A percentile compares a stretch with the other conserved stretches of the same genome.
These are phyloP conservation scores for Ogataea nakhonphanomensis DNA, from an alignment of 805 yeast genomes.

Conservation along the genomic window DNA sequence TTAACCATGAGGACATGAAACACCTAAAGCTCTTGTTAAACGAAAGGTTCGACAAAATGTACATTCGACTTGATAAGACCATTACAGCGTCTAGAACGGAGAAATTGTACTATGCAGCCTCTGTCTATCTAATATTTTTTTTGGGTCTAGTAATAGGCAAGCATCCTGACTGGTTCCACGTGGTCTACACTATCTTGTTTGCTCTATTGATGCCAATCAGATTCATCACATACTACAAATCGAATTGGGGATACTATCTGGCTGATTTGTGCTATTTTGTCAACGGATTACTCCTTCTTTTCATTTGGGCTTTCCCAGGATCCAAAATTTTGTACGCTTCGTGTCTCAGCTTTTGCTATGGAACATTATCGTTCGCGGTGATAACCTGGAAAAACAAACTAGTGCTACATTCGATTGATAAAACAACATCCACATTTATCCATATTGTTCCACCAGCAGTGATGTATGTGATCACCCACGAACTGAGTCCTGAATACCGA, in stretches of 20 bases:
- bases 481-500: slow-evolving; percentile 50
- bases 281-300: slow-evolving; percentile 63
- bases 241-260: slow-evolving; percentile 76
- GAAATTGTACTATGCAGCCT: slow-evolving; percentile 74
- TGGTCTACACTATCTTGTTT: slow-evolving; percentile 63
- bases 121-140: slow-evolving; percentile 63
- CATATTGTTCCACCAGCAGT: slow-evolving; percentile 89
- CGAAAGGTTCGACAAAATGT: slow-evolving; percentile 36
- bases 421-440: slow-evolving; percentile 86
- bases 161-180: slow-evolving; percentile 73
- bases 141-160: slow-evolving; percentile 77
- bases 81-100: slow-evolving; percentile 55
- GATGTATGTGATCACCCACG: slow-evolving; percentile 82
- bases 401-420: slow-evolving; percentile 87
- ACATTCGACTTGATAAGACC: slow-evolving; percentile 35
- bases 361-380: slow-evolving; percentile 89
- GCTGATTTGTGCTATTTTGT: slow-evolving; percentile 95
- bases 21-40: slow-evolving; percentile 24
- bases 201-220: slow-evolving; percentile 76
- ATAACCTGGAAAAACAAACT: slow-evolving; percentile 94
- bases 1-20: slow-evolving; percentile 28
- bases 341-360: slow-evolving; percentile 83
- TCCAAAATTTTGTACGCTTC: slow-evolving; percentile 72
- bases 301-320: slow-evolving; percentile 78
- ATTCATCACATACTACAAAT: slow-evolving; percentile 75